Percentiles rank a stretch among this genome's conserved stretches.
phyloP scores from a whole-genome alignment of 805 yeast genomes.

The Hermanozyma aechmeae region DNA sequence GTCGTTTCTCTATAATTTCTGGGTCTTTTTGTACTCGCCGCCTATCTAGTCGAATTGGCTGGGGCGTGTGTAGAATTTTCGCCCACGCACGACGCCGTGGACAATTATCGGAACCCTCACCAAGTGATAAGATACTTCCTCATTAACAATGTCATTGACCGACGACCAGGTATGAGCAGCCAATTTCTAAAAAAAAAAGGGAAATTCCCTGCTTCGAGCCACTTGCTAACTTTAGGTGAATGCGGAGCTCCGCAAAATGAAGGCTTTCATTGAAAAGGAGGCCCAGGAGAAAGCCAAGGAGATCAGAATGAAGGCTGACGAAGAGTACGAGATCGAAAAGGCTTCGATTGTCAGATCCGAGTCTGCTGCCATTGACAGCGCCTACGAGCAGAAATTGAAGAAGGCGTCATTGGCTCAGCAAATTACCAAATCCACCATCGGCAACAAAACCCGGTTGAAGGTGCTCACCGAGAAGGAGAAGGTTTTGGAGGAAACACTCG shows the following conservation, averaged over 20 bases:
- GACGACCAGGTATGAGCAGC: conserved; percentile 18
- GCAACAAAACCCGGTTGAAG: conserved; percentile 90
- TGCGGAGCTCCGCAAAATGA: conserved; percentile 95
- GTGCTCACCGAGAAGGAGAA: conserved; percentile 76
- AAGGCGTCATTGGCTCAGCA: conserved; percentile 91
- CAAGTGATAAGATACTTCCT: conserved; percentile 5
- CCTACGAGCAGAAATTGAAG: conserved; percentile 75
- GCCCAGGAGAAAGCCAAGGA: conserved; percentile 98
- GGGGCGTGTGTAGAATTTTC: conserved; percentile 1
- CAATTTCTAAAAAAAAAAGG: neutral
- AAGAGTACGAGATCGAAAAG: conserved; percentile 97
- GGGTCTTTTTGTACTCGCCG: too few species aligned
- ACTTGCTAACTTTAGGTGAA: conserved; percentile 49
- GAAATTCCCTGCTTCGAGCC: neutral
- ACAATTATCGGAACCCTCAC: conserved; percentile 6
- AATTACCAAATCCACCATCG: conserved; percentile 89
- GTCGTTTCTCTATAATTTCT: neutral
- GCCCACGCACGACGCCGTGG: conserved; percentile 2
- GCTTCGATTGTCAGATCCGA: conserved; percentile 91
- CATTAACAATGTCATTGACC: conserved; percentile 17
- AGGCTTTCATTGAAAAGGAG: conserved; percentile 96
- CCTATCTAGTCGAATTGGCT: too few species aligned
- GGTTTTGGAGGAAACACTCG: conserved; percentile 65
- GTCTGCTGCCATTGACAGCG: conserved; percentile 75
- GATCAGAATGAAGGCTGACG: conserved; percentile 91